Percentiles rank a stretch among this genome's conserved stretches.
Conservation (phyloP, 1,284 basidiomycete species). For the Athelia psychrophila region DNA sequence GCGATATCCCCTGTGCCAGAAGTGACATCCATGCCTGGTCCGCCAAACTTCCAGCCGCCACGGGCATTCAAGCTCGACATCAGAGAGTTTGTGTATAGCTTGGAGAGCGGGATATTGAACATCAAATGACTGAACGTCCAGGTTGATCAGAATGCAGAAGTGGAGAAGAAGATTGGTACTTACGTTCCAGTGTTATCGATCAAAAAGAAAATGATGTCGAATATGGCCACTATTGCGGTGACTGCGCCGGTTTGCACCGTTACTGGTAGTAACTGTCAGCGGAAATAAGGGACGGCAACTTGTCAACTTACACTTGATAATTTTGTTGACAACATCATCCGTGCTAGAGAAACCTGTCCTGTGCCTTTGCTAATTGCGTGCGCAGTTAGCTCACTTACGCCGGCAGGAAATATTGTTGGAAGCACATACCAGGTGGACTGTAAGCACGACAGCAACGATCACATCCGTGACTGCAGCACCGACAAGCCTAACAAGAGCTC, state of each 20-base stretch:
- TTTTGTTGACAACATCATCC: slow-evolving; percentile 34
- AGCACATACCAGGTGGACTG: neutral
- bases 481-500: neutral
- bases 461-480: neutral
- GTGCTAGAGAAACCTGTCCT: slow-evolving; percentile 34
- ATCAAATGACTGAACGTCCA: slow-evolving; percentile 29
- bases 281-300: neutral
- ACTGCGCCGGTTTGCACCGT: slow-evolving; percentile 36
- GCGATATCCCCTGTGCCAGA: neutral
- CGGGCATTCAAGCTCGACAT: slow-evolving; percentile 40
- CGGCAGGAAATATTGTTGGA: neutral
- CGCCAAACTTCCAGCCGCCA: slow-evolving; percentile 25
- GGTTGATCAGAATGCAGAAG: neutral
- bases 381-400: neutral
- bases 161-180: slow-evolving; percentile 4
- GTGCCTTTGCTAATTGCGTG: slow-evolving; percentile 21
- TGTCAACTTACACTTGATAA: slow-evolving; percentile 37
- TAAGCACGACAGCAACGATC: slow-evolving; percentile 1
- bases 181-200: slow-evolving; percentile 26
- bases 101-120: slow-evolving; percentile 39
- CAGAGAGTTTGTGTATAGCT: slow-evolving; percentile 41
- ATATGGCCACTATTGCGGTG: slow-evolving; percentile 27
- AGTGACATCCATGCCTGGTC: neutral
- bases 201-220: slow-evolving; percentile 34
- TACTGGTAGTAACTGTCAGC: slow-evolving; percentile 17